These are phyloP conservation scores for Leccinum boreale DNA, from an alignment of 768 basidiomycete species.

Conservation along the genomic window DNA sequence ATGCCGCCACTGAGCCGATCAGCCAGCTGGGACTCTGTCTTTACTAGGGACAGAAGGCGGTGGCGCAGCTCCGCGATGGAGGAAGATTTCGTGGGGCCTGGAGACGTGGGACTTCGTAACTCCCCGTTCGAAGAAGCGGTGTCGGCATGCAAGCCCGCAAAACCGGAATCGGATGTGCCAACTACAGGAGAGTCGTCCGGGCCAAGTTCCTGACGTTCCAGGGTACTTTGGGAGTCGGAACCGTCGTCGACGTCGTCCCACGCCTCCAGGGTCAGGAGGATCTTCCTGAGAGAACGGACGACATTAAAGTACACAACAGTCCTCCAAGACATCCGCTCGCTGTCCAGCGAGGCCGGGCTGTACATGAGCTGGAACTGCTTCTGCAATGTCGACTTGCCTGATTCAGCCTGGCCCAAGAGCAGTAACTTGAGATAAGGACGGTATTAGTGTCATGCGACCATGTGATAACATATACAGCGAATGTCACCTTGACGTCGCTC, in stretches of 20 bases:
- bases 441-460: slow-evolving; percentile 20
- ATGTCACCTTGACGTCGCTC: slow-evolving; percentile 68
- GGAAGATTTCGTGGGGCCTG: slow-evolving; percentile 21
- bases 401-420: slow-evolving; percentile 78
- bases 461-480: background rate
- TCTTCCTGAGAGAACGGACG: slow-evolving; percentile 66
- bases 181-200: slow-evolving; percentile 22
- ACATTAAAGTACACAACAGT: slow-evolving; percentile 76
- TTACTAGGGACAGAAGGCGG: slow-evolving; percentile 57
- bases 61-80: slow-evolving; percentile 54
- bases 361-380: slow-evolving; percentile 84
- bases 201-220: slow-evolving; percentile 31
- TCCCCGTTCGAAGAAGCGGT: slow-evolving; percentile 10
- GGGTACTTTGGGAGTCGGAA: slow-evolving; percentile 35
- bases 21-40: slow-evolving; percentile 60
- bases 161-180: slow-evolving; percentile 11
- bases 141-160: slow-evolving; percentile 9
- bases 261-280: slow-evolving; percentile 57
- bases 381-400: slow-evolving; percentile 73
- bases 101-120: slow-evolving; percentile 8
- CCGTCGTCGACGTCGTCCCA: slow-evolving; percentile 63
- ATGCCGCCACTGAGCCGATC: slow-evolving; percentile 74
- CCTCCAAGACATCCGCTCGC: slow-evolving; percentile 69
- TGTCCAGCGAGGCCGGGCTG: slow-evolving; percentile 64
- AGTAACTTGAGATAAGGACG: slow-evolving; percentile 44